Percentiles rank a stretch among this genome's conserved stretches.
Conservation (phyloP, 495 filamentous ascomycete genomes). For the Apiosordaria backusii region DNA sequence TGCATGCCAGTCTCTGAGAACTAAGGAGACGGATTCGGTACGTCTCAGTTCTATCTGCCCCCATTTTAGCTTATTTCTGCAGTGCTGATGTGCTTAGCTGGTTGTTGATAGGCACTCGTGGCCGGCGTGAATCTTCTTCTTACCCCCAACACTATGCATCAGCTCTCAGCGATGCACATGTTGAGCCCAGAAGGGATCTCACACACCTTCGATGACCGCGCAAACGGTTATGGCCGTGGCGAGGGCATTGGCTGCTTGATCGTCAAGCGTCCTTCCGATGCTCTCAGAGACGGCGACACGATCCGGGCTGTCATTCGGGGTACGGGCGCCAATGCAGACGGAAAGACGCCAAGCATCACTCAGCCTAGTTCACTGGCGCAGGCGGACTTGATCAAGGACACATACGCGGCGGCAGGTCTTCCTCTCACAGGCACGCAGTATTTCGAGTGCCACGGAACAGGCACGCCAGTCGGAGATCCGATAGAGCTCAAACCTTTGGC, state of each 20-base stretch:
- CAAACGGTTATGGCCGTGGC: slow-evolving; percentile 45
- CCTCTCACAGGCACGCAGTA: slow-evolving; percentile 38
- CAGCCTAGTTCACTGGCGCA: slow-evolving; percentile 38
- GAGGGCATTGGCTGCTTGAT: slow-evolving; percentile 36
- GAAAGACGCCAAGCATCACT: slow-evolving; percentile 46
- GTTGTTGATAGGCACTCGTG: slow-evolving; percentile 11
- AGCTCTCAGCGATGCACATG: slow-evolving; percentile 7
- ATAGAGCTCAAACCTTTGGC: slow-evolving; percentile 35
- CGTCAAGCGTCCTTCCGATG: slow-evolving; percentile 50
- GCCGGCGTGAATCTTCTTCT: slow-evolving; percentile 16
- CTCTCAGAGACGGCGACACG: slow-evolving; percentile 46
- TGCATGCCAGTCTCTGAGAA: slow-evolving; percentile 8
- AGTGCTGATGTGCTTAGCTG: no score
- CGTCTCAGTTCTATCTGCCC: no score
- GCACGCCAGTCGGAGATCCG: slow-evolving; percentile 49
- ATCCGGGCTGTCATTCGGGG: slow-evolving; percentile 53
- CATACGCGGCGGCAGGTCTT: slow-evolving; percentile 25
- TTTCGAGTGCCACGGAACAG: slow-evolving; percentile 52
- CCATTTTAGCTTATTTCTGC: no score
- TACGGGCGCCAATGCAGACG: slow-evolving; percentile 19
- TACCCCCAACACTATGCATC: not conserved
- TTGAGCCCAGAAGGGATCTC: slow-evolving; percentile 30
- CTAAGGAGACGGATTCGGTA: slow-evolving; percentile 7
- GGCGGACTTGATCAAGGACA: slow-evolving; percentile 23
- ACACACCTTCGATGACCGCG: slow-evolving; percentile 38